Conservation (phyloP, 345 rosid species). For the Eucalyptus curtisii region DNA sequence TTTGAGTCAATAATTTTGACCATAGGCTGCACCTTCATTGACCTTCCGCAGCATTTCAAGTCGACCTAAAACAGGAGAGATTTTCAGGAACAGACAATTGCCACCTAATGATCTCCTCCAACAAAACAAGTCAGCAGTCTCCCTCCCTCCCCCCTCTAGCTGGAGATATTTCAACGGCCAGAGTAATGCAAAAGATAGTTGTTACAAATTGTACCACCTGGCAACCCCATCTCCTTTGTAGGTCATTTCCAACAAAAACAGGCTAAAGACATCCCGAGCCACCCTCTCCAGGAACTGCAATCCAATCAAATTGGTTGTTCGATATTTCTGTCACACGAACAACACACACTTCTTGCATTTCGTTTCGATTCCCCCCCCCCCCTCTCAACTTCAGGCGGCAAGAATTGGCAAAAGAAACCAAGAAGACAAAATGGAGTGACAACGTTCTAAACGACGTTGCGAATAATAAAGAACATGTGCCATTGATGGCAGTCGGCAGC, state of each 20-base stretch:
- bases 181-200: not conserved
- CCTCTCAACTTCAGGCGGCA: not conserved
- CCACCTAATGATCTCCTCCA: not conserved
- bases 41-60: not conserved
- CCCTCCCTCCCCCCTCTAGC: not conserved
- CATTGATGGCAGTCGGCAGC: not conserved
- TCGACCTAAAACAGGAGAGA: not conserved
- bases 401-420: not conserved
- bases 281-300: not conserved
- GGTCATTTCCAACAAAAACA: not conserved
- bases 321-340: not conserved
- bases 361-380: not conserved
- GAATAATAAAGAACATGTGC: not conserved
- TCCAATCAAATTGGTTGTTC: not conserved
- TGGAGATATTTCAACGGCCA: not conserved
- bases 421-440: not conserved
- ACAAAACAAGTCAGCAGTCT: not conserved
- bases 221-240: not conserved
- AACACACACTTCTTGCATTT: not conserved
- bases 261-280: not conserved
- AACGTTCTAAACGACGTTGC: not conserved
- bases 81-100: not conserved
- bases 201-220: not conserved
- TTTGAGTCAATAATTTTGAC: not conserved
- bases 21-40: not conserved